Evolutionary conservation across 2,329 filamentous ascomycete species (phyloP), one percentile per base, ranked within the genome.

Genomic region (Saccharata proteae): DNA sequence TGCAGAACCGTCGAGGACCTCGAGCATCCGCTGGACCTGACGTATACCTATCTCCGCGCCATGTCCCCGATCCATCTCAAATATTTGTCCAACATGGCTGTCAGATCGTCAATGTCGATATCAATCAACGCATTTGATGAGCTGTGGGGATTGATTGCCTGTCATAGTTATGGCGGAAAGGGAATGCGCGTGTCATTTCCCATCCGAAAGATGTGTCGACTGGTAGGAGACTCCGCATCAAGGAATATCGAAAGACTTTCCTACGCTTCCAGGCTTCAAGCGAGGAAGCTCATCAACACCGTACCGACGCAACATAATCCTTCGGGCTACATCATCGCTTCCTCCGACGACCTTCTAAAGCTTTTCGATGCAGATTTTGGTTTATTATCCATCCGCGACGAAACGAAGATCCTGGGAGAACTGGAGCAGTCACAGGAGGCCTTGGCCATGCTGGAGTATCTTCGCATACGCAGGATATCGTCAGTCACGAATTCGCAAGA

Each of bases 101-200:
- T 93, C 1, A 74, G 84, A n/a, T 83, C 83, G 0, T 93, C 83
- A 40, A 93, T 93, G 84, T 93, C 84, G 0, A 85, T 93, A 38
- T 92, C 84, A 1, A 81, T 93, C 47, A 90, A 84, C 40, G 81
- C 81, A 0, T 90, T 92, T 44, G 67, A 71, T 42, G 80, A 92
- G 43, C 59, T 93, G 0, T 93, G 85, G 86, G 86, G 85, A 0
- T 59, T 93, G 16, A 84, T 93, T 23, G 76, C 83, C 2, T 93
- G 84, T 38, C 85, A 93, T 48, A 73, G 78, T 0, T 93, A 93
- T 44, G 84, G 80, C 0, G 40, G 56, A 2, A 69, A 68, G 26
- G 84, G 84, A 4, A 92, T 90, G 82, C 70, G 85, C n/a, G 83
- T 93, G 0, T 82, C 82, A 0, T 93, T 93, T 46, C 84, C 85